These are phyloP conservation scores for Hymenotorrendiella dingleyae DNA, from an alignment of 2,329 filamentous ascomycete species.

Conservation along the genomic window DNA sequence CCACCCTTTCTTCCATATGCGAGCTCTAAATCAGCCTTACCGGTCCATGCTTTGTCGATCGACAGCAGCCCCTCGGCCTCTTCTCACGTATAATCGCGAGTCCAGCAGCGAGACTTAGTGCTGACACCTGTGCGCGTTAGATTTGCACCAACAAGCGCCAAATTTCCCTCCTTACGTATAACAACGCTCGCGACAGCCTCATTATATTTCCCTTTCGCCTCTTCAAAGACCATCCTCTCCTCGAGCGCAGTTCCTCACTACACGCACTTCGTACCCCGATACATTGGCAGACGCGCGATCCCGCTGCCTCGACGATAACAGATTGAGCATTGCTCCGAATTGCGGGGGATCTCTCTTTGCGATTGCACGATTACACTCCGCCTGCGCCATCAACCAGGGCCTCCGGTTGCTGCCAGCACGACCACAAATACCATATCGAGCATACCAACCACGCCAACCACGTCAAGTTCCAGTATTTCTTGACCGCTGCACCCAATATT, in stretches of 20 bases:
- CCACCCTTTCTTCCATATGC: background rate
- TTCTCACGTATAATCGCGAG: too few species aligned
- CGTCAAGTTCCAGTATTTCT: constrained; percentile 2
- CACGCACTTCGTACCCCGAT: background rate
- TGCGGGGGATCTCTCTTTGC: constrained; percentile 7
- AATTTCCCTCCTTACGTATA: too few species aligned
- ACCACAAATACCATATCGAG: background rate
- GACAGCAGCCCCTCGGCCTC: too few species aligned
- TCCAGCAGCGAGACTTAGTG: too few species aligned
- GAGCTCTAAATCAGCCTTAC: constrained; percentile 7
- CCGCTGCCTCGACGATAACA: constrained; percentile 4
- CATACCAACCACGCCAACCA: constrained; percentile 1
- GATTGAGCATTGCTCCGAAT: constrained; percentile 5
- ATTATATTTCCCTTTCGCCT: background rate
- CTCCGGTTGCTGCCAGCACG: background rate
- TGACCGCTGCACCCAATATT: too few species aligned
- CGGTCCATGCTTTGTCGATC: background rate
- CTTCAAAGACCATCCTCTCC: background rate
- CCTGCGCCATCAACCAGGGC: constrained; percentile 3
- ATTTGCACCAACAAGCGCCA: too few species aligned
- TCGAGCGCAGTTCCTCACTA: background rate
- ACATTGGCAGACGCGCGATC: constrained; percentile 1
- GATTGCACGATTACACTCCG: constrained; percentile 1
- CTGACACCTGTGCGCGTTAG: too few species aligned
- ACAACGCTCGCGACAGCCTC: background rate